phyloP scores from a whole-genome alignment of 2,329 filamentous ascomycete species.

The Fusarium oxysporum region DNA sequence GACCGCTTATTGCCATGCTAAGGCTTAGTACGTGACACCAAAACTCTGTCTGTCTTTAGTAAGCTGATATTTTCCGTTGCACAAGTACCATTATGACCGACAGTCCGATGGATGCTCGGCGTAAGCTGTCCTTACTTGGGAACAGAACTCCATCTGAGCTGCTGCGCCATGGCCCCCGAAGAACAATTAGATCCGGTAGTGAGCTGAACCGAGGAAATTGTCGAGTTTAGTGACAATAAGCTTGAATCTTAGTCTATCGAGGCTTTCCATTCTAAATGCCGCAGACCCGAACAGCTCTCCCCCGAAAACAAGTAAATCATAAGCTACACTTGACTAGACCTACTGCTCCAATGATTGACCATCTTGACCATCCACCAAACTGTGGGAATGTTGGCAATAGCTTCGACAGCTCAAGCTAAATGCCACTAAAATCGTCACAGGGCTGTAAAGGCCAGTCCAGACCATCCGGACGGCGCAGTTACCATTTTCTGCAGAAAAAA shows the following conservation, averaged over 20 bases:
- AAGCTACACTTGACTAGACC: background rate
- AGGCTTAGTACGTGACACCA: background rate
- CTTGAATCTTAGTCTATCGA: background rate
- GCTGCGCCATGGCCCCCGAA: conserved; percentile 3
- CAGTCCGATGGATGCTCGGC: background rate
- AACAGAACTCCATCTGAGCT: background rate
- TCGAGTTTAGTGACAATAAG: background rate
- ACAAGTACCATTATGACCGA: background rate
- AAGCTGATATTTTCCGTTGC: conserved; percentile 6
- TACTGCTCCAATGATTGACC: background rate
- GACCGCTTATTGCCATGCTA: background rate
- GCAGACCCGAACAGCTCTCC: background rate
- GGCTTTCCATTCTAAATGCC: background rate
- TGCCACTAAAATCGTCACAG: background rate
- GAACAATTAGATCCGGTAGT: background rate
- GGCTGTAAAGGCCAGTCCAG: background rate
- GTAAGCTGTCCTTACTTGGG: background rate
- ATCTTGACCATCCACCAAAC: background rate
- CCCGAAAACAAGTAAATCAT: background rate
- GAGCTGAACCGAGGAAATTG: background rate
- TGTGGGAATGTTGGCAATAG: background rate
- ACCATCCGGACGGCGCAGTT: background rate
- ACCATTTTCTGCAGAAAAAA: background rate
- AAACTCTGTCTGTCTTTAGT: background rate
- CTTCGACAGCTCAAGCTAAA: background rate